Evolutionary conservation across 2,329 filamentous ascomycete genomes (phyloP).

Genomic region (Cytospora piceae): DNA sequence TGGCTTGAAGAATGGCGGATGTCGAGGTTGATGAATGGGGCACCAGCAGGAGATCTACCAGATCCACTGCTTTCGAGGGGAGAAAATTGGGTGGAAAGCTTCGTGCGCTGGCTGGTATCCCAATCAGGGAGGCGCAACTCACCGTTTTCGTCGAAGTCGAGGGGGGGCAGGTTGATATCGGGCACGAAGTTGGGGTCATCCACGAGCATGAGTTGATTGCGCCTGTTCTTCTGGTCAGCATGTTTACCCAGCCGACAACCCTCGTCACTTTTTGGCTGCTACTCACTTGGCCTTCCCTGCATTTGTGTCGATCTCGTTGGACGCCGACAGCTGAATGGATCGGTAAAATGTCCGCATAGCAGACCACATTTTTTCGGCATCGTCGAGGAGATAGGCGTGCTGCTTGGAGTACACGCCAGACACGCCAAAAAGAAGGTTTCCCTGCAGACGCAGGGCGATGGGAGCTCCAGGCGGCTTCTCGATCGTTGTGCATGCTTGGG

Average conservation of each 20-base stretch:
- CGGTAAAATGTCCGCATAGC: constrained; percentile 72
- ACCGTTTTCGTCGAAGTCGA: constrained; percentile 50
- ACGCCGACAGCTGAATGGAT: constrained; percentile 46
- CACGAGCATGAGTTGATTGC: constrained; percentile 73
- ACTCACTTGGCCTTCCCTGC: constrained; percentile 74
- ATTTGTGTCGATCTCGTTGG: constrained; percentile 67
- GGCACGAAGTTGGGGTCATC: constrained; percentile 85
- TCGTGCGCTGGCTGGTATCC: constrained; percentile 44
- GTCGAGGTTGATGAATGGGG: constrained; percentile 30
- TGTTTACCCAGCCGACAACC: background rate
- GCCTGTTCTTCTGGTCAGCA: constrained; percentile 51
- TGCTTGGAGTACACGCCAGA: constrained; percentile 86
- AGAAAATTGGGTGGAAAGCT: constrained; percentile 50
- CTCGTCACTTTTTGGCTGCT: too few relatives aligned
- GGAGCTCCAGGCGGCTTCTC: constrained; percentile 76
- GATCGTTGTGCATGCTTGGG: constrained; percentile 88
- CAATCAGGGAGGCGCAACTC: constrained; percentile 36
- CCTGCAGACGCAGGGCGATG: constrained; percentile 86
- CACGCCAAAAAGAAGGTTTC: constrained; percentile 84
- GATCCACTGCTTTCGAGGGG: constrained; percentile 43
- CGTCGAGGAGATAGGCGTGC: constrained; percentile 80
- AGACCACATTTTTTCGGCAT: constrained; percentile 75
- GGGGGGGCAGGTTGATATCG: constrained; percentile 62
- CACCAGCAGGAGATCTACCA: constrained; percentile 37
- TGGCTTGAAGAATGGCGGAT: constrained; percentile 29